Evolutionary conservation across 495 filamentous ascomycete genomes (phyloP).

Genomic region (Neurospora sp.): DNA sequence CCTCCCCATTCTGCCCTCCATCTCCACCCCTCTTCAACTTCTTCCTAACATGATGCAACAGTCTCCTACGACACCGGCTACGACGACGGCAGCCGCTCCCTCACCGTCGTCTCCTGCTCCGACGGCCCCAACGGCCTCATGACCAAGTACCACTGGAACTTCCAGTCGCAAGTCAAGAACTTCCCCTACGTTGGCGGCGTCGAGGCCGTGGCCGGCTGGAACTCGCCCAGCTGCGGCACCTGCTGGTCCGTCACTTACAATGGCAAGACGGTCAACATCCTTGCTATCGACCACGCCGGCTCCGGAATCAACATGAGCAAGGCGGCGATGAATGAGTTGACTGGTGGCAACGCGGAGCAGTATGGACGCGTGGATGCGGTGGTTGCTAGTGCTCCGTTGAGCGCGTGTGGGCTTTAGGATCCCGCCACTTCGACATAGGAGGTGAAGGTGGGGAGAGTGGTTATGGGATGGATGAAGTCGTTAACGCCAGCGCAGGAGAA

Average conservation of each 20-base stretch:
- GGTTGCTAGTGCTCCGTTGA: conserved; percentile 15
- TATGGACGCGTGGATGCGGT: conserved; percentile 48
- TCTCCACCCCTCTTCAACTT: too few relatives aligned
- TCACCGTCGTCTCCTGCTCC: conserved; percentile 43
- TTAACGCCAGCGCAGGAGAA: neutral
- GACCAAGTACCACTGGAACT: conserved; percentile 38
- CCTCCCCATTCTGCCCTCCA: too few relatives aligned
- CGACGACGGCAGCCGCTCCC: conserved; percentile 36
- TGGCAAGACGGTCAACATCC: conserved; percentile 51
- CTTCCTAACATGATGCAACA: too few relatives aligned
- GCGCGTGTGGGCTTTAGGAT: conserved; percentile 15
- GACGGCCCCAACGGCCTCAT: conserved; percentile 51
- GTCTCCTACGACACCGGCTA: conserved; percentile 52
- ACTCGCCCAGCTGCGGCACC: conserved; percentile 50
- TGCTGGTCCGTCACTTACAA: conserved; percentile 58
- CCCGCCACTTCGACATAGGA: neutral
- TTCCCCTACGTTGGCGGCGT: conserved; percentile 58
- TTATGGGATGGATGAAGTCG: neutral
- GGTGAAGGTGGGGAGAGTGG: neutral
- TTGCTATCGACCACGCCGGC: conserved; percentile 54
- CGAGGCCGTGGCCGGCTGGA: conserved; percentile 50
- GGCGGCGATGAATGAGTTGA: conserved; percentile 57
- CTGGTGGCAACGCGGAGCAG: conserved; percentile 40
- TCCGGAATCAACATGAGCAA: conserved; percentile 56
- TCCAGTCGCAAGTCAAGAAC: conserved; percentile 36